phyloP scores from a whole-genome alignment of 2,329 filamentous ascomycete species.

The Anthostomella pinea region DNA sequence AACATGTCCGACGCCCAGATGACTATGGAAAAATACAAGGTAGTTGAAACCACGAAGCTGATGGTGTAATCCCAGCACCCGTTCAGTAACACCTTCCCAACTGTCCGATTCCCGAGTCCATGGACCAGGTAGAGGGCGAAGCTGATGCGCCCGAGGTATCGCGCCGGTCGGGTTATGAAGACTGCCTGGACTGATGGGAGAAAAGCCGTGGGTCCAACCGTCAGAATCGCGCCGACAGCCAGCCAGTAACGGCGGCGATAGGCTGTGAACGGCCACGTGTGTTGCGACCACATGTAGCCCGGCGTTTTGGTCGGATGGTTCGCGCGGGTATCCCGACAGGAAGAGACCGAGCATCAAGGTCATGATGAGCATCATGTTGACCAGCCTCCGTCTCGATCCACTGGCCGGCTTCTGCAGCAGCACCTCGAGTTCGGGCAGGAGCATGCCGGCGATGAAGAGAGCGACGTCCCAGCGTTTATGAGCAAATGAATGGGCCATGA shows the following conservation, averaged over 20 bases:
- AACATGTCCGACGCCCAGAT: constrained; percentile 55
- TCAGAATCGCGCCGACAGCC: constrained; percentile 35
- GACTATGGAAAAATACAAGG: constrained; percentile 31
- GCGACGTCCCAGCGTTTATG: constrained; percentile 31
- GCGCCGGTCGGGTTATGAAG: constrained; percentile 36
- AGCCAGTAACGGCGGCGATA: constrained; percentile 32
- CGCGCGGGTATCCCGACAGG: constrained; percentile 29
- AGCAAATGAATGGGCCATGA: constrained; percentile 24
- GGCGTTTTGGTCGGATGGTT: constrained; percentile 26
- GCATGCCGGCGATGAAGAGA: constrained; percentile 30
- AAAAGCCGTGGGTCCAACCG: constrained; percentile 28
- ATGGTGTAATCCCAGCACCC: constrained; percentile 28
- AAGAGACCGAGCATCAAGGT: constrained; percentile 25
- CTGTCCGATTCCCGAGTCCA: constrained; percentile 37
- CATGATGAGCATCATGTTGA: constrained; percentile 20
- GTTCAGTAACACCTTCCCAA: constrained; percentile 26
- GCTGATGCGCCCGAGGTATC: constrained; percentile 56
- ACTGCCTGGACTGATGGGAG: constrained; percentile 24
- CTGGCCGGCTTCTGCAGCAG: constrained; percentile 22
- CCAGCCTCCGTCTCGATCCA: constrained; percentile 13
- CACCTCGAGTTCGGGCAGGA: constrained; percentile 27
- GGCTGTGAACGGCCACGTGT: constrained; percentile 28
- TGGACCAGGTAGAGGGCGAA: constrained; percentile 60
- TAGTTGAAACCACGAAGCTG: constrained; percentile 24
- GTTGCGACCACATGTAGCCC: constrained; percentile 27